Conservation (phyloP, 805 yeast species). For the Scheffersomyces amazonensis region DNA sequence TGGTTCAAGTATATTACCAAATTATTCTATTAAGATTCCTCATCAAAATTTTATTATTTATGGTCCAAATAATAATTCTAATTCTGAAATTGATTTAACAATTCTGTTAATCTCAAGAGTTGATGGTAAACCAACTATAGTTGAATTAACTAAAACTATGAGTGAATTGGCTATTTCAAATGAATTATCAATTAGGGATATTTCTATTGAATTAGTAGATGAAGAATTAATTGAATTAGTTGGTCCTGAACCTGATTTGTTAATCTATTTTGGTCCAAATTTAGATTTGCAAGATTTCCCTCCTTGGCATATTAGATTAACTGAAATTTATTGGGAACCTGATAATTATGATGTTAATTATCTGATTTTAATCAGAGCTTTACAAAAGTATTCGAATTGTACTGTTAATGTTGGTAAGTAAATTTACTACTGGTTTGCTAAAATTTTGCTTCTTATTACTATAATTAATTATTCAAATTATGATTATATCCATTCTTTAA, state of each 20-base stretch:
- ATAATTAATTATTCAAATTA: too few relatives aligned
- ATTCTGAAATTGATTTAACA: conserved; percentile 48
- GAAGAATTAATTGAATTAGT: conserved; percentile 70
- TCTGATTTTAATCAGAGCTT: conserved; percentile 77
- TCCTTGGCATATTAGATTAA: conserved; percentile 93
- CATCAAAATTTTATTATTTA: conserved; percentile 53
- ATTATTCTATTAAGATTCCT: conserved; percentile 61
- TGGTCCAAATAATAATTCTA: conserved; percentile 23
- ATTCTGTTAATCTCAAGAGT: conserved; percentile 65
- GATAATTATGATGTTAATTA: conserved; percentile 80
- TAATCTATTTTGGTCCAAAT: conserved; percentile 80
- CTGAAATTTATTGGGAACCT: conserved; percentile 88
- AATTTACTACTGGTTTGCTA: too few relatives aligned
- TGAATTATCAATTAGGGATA: conserved; percentile 61
- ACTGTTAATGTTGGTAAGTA: conserved; percentile 88
- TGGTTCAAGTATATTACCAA: conserved; percentile 68
- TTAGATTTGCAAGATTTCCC: conserved; percentile 93
- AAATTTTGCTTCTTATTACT: too few relatives aligned
- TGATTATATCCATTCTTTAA: too few relatives aligned
- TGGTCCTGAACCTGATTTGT: conserved; percentile 89
- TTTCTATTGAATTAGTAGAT: conserved; percentile 74
- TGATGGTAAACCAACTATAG: conserved; percentile 90
- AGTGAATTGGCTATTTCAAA: conserved; percentile 65
- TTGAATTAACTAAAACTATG: conserved; percentile 83
- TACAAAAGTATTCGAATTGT: conserved; percentile 72